These are phyloP conservation scores for Botrytis elliptica DNA, from an alignment of 2,329 filamentous ascomycete genomes.

Conservation along the genomic window DNA sequence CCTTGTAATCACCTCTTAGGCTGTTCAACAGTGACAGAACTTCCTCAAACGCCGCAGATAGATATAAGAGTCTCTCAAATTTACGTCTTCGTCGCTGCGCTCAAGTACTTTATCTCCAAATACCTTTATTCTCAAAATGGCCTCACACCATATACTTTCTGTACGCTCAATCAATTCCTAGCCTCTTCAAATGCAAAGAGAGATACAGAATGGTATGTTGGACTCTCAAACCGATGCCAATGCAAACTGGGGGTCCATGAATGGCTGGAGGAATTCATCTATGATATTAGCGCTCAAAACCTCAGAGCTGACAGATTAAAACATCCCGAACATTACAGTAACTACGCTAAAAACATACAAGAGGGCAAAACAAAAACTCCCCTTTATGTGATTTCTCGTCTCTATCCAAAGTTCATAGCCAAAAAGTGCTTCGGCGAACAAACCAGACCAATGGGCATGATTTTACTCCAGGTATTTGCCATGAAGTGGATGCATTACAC, in stretches of 20 bases:
- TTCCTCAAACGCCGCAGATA: background rate
- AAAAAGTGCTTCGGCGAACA: background rate
- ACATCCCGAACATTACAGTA: background rate
- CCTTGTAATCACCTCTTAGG: background rate
- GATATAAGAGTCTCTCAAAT: background rate
- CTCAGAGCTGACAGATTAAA: background rate
- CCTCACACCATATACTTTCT: background rate
- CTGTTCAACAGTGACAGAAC: background rate
- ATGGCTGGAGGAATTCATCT: background rate
- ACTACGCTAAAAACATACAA: background rate
- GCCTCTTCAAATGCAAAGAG: background rate
- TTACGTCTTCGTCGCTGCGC: background rate
- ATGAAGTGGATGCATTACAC: slow-evolving; percentile 5
- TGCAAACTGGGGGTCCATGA: background rate
- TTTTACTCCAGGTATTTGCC: background rate
- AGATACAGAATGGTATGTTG: background rate
- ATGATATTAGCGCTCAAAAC: background rate
- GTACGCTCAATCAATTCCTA: background rate
- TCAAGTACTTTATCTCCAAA: background rate
- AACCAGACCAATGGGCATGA: background rate
- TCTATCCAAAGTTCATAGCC: background rate
- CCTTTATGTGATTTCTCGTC: background rate
- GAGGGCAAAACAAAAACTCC: background rate
- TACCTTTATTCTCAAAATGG: background rate
- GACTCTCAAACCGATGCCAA: background rate